Conservation (phyloP, 2,329 filamentous ascomycete species). For the Xenoacremonium recifei region DNA sequence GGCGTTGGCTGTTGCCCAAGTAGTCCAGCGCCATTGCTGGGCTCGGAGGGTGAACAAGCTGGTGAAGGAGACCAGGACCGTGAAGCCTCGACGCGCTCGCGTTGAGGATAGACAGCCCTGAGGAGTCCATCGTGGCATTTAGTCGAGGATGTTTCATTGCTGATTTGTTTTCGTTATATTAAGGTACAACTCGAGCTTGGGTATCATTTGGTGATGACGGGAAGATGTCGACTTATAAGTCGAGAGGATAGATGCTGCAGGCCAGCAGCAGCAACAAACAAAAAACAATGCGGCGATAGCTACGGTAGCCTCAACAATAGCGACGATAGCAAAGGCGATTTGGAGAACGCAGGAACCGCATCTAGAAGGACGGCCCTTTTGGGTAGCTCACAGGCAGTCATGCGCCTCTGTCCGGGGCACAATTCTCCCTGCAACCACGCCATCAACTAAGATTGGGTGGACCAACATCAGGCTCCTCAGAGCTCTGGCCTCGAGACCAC, state of each 20-base stretch:
- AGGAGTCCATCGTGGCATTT: slow-evolving; percentile 28
- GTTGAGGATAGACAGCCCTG: slow-evolving; percentile 46
- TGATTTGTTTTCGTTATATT: too few relatives aligned
- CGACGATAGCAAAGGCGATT: slow-evolving; percentile 2
- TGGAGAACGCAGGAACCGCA: slow-evolving; percentile 5
- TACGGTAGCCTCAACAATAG: slow-evolving; percentile 5
- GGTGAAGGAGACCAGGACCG: slow-evolving; percentile 48
- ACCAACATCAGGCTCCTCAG: slow-evolving; percentile 26
- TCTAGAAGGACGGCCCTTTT: slow-evolving; percentile 23
- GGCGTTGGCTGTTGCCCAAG: slow-evolving; percentile 22
- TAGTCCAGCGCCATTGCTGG: slow-evolving; percentile 32
- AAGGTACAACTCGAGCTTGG: too few relatives aligned
- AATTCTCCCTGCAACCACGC: slow-evolving; percentile 18
- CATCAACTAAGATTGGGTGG: slow-evolving; percentile 25
- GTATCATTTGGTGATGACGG: slow-evolving; percentile 3
- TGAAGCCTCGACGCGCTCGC: slow-evolving; percentile 37
- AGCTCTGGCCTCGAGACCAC: slow-evolving; percentile 15
- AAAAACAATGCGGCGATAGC: slow-evolving; percentile 6
- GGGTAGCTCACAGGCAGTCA: slow-evolving; percentile 22
- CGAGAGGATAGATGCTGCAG: slow-evolving; percentile 5
- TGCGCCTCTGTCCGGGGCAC: slow-evolving; percentile 19
- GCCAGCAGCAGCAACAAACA: slow-evolving; percentile 14
- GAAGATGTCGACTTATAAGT: background rate
- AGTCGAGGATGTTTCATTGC: too few relatives aligned
- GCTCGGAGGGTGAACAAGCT: slow-evolving; percentile 54